Evolutionary conservation across 2,329 filamentous ascomycete genomes (phyloP), one percentile per base, ranked within the genome.

Genomic region (Claviceps fusiformis): DNA sequence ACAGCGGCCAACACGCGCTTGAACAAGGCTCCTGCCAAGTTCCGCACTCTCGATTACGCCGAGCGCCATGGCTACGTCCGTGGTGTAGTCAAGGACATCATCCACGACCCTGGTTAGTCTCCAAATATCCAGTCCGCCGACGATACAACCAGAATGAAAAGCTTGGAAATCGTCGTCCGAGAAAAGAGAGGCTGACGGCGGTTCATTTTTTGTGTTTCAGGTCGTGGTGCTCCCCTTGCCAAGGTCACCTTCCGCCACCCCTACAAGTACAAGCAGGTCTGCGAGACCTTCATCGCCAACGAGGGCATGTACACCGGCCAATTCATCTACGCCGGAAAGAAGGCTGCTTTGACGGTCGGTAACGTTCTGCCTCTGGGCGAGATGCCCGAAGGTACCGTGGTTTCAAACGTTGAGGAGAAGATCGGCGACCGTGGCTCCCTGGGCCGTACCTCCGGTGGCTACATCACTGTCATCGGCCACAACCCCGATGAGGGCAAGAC

Each of bases 301-400:
- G 93, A 97, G 83, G 93, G 93, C 81, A 96, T 97, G 91, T 98
- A 97, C 89, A 96, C 93, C 65, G 93, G 93, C 74, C 93, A 98
- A 79, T 98, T 98, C 84, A 90, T 98, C 86, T 98, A 98, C 79
- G 93, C 92, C 73, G 93, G 93, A 74, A 98, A 98, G 89, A 93
- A 95, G 80, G 93, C 93, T 70, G 81, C 86, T 65, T 84, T 98
- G 71, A 97, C 88, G 71, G 86, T 98, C 75, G 93, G 93, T 76
- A 98, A 98, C 83, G 78, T 98, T 73, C 89, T 98, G 62, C 93
- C 93, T 64, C 85, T 98, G 67, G 83, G 84, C 72, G 89, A 88
- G 72, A 87, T 97, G 74, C 93, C 93, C 65, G 93, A 98, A 83
- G 93, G 93, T 89, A 98, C 93, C 76, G 92, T 98, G 68, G 83